Base-by-base conservation (phyloP, 768 basidiomycete genomes). In the Scleroderma citrinum region DNA sequence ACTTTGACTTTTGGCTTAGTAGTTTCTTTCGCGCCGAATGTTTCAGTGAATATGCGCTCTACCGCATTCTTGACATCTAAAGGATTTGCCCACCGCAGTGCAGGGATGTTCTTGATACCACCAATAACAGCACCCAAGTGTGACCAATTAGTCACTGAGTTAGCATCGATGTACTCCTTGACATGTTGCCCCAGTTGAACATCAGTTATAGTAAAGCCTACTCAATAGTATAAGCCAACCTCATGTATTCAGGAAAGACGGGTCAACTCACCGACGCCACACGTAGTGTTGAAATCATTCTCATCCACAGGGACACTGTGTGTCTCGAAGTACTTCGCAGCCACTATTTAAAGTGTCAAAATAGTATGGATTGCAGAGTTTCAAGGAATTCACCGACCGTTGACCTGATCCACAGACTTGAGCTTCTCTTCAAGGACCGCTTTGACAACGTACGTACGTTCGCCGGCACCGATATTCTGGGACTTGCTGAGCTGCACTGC, bases 21-120 rank as follows among this genome's bases (percentile, higher is more conserved):
- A 8, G 73, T 61, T 60, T 82, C 82, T 63, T 88, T 92, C 1
- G 78, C 68, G 7, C 93, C 92, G 64, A 92, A 92, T 30, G 65
- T 73, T 41, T 78, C 76, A 1, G 66, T 64, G 56, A 91, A 91
- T 3, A 76, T 76, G 24, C 74, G 73, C 63, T 95, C 92, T 2
- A 85, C 82, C 0, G 84, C 73, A 44, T 80, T 86, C 73, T 96
- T 95, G 36, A 93, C 72, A 36, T 93, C 91, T 5, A 94, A 74
- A 0, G 90, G 80, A 56, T 72, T 82, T 6, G 87, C 92, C 91
- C 92, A 95, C 45, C 86, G 81, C 32, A 93, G 66, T 31, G 75
- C 75, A 13, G 83, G 75, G 4, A 72, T 73, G 38, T 61, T 70
- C 67, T 84, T 89, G 35, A 89, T 71, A 0, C 74, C 77, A 19